Evolutionary conservation across 1,284 basidiomycete species (phyloP), one percentile per base, ranked within the genome.

Genomic region (Termitomyces sp.): DNA sequence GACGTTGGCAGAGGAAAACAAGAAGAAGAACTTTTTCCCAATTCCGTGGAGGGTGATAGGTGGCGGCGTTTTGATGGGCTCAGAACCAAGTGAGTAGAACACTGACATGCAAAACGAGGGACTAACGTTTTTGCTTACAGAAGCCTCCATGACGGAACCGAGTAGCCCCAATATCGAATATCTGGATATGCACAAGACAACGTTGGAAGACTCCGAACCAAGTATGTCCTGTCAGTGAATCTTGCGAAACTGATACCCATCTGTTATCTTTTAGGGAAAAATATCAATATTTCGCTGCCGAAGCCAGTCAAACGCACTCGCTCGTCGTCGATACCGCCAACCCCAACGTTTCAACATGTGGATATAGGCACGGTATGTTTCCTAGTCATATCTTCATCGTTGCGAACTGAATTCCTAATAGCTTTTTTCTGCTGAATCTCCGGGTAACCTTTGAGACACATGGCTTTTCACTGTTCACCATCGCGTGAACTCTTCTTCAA

Each of bases 41-140:
- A 71, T 79, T 45, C 70, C 72, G 7, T 81, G 78, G 78, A 69
- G 79, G 30, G 78, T 81, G 12, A 78, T 81, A 55, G 78, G 78
- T 1, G 78, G 79, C 6, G 79, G 79, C 10, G 79, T 80, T 5
- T 63, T 70, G 44, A 67, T 81, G 55, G 71, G 76, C 42, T 50
- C 54, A 34, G 64, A 62, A 41, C 53, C 53, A 24, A 63, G 54
- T 59, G 48, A 54, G 42, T 19, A 40, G 28, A 43, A 13, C 34
- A 7, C 34, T 15, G 42, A 33, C 17, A 36, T 45, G 5, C 13
- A 5, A 34, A 17, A n/a, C 8, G 4, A 31, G 19, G 26, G 31
- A 52, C 43, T 46, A 47, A 28, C 33, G 50, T 34, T 42, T 34
- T 31, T 19, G 40, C 26, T 43, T 33, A 2, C 43, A 36, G 26